A percentile compares a stretch with the other conserved stretches of the same genome.
Evolutionary conservation across 768 basidiomycete genomes (phyloP).

Genomic region (Naganishia randhawae): DNA sequence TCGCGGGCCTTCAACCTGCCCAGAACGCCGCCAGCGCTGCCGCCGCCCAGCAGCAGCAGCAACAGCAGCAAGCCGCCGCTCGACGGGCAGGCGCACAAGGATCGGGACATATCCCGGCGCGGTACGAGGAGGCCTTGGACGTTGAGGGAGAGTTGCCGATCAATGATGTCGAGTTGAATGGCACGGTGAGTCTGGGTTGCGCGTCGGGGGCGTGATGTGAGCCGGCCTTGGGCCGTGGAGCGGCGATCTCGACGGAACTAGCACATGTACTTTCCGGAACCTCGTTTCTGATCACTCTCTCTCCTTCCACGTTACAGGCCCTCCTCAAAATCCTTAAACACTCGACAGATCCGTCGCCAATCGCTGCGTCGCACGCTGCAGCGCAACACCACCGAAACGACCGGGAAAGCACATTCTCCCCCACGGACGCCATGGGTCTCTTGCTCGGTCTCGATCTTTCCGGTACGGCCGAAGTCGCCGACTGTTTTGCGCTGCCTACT

Average conservation of each 20-base stretch:
- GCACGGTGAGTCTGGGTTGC: constrained; percentile 61
- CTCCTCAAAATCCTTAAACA: constrained; percentile 93
- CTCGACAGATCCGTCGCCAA: constrained; percentile 66
- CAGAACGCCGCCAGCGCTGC: constrained; percentile 52
- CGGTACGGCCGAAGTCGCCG: constrained; percentile 72
- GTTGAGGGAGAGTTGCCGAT: constrained; percentile 85
- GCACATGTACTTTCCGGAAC: background rate
- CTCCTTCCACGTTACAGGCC: constrained; percentile 58
- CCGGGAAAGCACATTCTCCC: constrained; percentile 31
- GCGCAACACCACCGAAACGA: constrained; percentile 38
- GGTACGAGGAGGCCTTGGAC: constrained; percentile 89
- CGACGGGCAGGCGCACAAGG: constrained; percentile 55
- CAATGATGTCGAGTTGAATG: constrained; percentile 75
- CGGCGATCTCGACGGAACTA: background rate
- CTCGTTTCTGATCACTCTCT: background rate
- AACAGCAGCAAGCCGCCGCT: constrained; percentile 5
- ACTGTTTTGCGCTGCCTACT: constrained; percentile 48
- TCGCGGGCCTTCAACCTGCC: constrained; percentile 65
- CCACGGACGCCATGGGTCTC: constrained; percentile 65
- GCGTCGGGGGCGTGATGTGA: background rate
- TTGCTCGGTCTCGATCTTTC: constrained; percentile 88
- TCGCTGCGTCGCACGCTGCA: constrained; percentile 25
- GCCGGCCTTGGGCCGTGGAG: background rate
- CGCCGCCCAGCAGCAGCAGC: constrained; percentile 56
- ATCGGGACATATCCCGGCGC: constrained; percentile 70